phyloP scores from a whole-genome alignment of 768 basidiomycete species.

The Tricholoma sp. region DNA sequence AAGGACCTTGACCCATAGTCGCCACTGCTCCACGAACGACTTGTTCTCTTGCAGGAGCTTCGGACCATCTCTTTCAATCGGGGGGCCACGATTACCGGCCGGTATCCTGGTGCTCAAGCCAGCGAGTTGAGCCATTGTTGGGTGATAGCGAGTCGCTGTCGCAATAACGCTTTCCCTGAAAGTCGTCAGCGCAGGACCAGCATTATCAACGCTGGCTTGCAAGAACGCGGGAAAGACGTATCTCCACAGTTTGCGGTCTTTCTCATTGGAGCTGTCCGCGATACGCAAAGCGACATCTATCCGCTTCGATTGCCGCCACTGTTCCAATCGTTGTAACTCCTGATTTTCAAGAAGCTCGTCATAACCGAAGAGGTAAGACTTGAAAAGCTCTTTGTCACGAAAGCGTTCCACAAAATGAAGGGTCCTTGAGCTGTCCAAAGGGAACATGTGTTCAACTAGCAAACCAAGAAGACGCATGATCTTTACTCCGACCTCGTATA shows the following conservation, averaged over 20 bases:
- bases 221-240: slow-evolving; percentile 66
- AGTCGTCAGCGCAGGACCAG: slow-evolving; percentile 36
- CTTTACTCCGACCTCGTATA: slow-evolving; percentile 59
- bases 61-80: slow-evolving; percentile 45
- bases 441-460: slow-evolving; percentile 40
- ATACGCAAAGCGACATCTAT: slow-evolving; percentile 59
- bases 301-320: slow-evolving; percentile 57
- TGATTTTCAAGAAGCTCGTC: slow-evolving; percentile 61
- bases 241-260: slow-evolving; percentile 71
- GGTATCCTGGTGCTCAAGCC: slow-evolving; percentile 59
- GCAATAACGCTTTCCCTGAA: slow-evolving; percentile 67
- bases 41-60: slow-evolving; percentile 54
- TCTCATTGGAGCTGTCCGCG: slow-evolving; percentile 62
- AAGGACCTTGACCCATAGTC: slow-evolving; percentile 78
- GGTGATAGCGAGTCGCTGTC: slow-evolving; percentile 65
- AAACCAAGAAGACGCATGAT: slow-evolving; percentile 53
- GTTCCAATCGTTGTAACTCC: slow-evolving; percentile 56
- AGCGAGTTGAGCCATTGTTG: slow-evolving; percentile 65
- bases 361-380: slow-evolving; percentile 50
- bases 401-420: slow-evolving; percentile 48
- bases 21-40: slow-evolving; percentile 69
- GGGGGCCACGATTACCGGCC: slow-evolving; percentile 35
- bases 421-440: slow-evolving; percentile 21
- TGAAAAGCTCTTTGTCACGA: slow-evolving; percentile 41
- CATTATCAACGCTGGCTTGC: slow-evolving; percentile 44